Conservation (phyloP, 2,329 filamentous ascomycete species). For the Thyridium curvatum region DNA sequence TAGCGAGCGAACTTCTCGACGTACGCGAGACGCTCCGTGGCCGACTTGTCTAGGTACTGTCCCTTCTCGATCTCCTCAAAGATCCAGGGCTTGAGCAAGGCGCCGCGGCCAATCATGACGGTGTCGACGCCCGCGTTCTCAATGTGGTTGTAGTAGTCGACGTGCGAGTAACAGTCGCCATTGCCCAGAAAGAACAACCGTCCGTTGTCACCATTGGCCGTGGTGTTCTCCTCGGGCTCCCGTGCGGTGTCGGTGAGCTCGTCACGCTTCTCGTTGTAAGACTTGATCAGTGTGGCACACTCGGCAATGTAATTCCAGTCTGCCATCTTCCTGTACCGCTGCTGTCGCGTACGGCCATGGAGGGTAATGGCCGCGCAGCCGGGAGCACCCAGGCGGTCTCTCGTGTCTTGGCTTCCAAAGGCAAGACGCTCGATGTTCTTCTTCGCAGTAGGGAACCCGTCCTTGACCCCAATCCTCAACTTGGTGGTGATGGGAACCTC, state of each 20-base stretch:
- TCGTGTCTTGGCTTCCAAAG: slow-evolving; percentile 69
- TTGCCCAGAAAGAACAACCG: slow-evolving; percentile 92
- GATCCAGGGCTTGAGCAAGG: slow-evolving; percentile 95
- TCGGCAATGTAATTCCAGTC: slow-evolving; percentile 95
- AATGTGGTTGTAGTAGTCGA: slow-evolving; percentile 77
- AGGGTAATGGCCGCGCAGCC: slow-evolving; percentile 94
- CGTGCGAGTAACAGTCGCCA: slow-evolving; percentile 90
- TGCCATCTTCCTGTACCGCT: slow-evolving; percentile 86
- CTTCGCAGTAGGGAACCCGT: slow-evolving; percentile 70
- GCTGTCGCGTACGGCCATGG: slow-evolving; percentile 87
- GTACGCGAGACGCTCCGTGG: slow-evolving; percentile 76
- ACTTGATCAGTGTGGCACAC: slow-evolving; percentile 77
- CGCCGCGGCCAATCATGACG: slow-evolving; percentile 96
- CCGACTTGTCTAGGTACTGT: slow-evolving; percentile 94
- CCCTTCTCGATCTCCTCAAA: slow-evolving; percentile 92
- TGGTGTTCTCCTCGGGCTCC: slow-evolving; percentile 70
- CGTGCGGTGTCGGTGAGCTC: slow-evolving; percentile 66
- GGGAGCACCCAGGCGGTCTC: slow-evolving; percentile 63
- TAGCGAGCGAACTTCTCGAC: slow-evolving; percentile 87
- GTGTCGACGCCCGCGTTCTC: slow-evolving; percentile 75
- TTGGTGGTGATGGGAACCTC: slow-evolving; percentile 92
- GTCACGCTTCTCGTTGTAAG: slow-evolving; percentile 65
- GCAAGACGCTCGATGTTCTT: slow-evolving; percentile 79
- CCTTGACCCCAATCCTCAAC: slow-evolving; percentile 84
- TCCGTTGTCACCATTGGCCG: slow-evolving; percentile 63